A percentile compares a stretch with the other conserved stretches of the same genome.
Conservation (phyloP, 148 eudicot species). For the Polygonum aviculare region DNA sequence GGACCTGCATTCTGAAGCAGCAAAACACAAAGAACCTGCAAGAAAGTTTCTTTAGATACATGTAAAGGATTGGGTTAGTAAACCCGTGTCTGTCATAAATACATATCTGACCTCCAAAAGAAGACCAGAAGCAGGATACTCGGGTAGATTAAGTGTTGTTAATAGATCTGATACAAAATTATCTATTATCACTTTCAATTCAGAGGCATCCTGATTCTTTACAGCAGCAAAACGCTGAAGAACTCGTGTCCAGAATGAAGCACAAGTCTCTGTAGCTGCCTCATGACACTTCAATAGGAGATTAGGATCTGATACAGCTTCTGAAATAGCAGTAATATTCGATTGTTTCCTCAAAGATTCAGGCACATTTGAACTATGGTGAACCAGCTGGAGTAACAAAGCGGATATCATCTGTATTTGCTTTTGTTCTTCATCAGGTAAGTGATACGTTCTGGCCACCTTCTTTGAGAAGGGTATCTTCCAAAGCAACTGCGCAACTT, state of each 20-base stretch:
- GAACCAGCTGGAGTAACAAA: constrained; percentile 75
- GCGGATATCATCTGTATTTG: constrained; percentile 90
- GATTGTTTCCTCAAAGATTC: constrained; percentile 58
- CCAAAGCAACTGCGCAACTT: constrained; percentile 70
- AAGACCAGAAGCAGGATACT: constrained; percentile 86
- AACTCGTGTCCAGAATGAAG: constrained; percentile 82
- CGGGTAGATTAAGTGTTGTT: constrained; percentile 79
- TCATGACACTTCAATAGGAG: constrained; percentile 64
- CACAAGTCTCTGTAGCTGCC: constrained; percentile 88
- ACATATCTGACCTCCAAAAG: constrained; percentile 62
- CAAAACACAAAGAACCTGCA: constrained; percentile 95
- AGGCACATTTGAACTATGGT: constrained; percentile 86
- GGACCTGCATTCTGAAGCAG: constrained; percentile 95
- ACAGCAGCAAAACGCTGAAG: constrained; percentile 73
- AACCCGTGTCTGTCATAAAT: not conserved
- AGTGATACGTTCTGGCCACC: constrained; percentile 74
- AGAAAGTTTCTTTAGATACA: constrained; percentile 19
- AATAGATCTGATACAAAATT: constrained; percentile 80
- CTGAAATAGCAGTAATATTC: constrained; percentile 41
- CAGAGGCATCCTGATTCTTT: constrained; percentile 83
- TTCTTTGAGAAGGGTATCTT: constrained; percentile 75
- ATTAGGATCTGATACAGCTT: constrained; percentile 43
- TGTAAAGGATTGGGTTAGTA: not conserved
- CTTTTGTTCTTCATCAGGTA: constrained; percentile 94
- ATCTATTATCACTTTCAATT: constrained; percentile 71